phyloP scores from a whole-genome alignment of 2,329 filamentous ascomycete species.

The Sclerotinia minor region DNA sequence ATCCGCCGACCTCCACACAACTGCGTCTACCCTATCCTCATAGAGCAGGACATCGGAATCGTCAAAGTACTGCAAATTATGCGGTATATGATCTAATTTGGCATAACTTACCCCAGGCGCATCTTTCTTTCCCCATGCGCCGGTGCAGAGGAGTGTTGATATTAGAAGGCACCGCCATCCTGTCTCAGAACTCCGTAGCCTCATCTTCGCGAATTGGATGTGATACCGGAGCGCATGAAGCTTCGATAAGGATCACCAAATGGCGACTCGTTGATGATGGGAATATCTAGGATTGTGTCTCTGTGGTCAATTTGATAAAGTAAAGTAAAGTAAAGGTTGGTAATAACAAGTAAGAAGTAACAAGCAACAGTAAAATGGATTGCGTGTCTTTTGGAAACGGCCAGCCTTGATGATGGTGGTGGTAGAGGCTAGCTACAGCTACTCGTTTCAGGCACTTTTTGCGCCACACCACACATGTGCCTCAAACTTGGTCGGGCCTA shows the following conservation, averaged over 20 bases:
- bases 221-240: slow-evolving; percentile 40
- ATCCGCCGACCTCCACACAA: slow-evolving; percentile 76
- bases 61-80: slow-evolving; percentile 83
- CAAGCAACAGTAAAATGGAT: slow-evolving; percentile 10
- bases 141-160: slow-evolving; percentile 35
- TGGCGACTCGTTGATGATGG: slow-evolving; percentile 21
- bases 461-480: slow-evolving; percentile 18
- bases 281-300: background rate
- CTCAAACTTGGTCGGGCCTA: slow-evolving; percentile 14
- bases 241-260: slow-evolving; percentile 33
- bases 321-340: background rate
- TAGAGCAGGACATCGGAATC: slow-evolving; percentile 81
- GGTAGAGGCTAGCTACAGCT: background rate
- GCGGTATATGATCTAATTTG: slow-evolving; percentile 65
- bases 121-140: slow-evolving; percentile 40
- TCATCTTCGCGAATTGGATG: slow-evolving; percentile 39
- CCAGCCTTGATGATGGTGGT: slow-evolving; percentile 8
- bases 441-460: slow-evolving; percentile 23
- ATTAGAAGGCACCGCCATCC: slow-evolving; percentile 40
- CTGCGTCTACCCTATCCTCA: slow-evolving; percentile 62
- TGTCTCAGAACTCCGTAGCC: slow-evolving; percentile 35
- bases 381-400: slow-evolving; percentile 26
- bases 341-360: background rate
- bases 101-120: slow-evolving; percentile 64
- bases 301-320: background rate